Percentiles rank a stretch among this genome's conserved stretches.
phyloP scores from a whole-genome alignment of 306 rosid species.

The Vigna mungo region DNA sequence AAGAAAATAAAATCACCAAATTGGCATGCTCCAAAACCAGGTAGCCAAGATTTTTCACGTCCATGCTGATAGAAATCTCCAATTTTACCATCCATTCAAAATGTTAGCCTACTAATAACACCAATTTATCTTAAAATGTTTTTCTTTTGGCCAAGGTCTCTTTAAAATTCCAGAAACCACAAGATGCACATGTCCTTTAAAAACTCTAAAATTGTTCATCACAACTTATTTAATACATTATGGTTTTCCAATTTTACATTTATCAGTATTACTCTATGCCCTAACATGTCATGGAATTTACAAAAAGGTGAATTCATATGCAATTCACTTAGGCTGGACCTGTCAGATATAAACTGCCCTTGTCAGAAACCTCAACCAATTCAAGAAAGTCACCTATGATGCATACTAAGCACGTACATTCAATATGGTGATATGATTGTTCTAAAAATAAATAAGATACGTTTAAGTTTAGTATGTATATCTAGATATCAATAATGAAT shows the following conservation, averaged over 20 bases:
- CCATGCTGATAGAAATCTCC: slow-evolving; percentile 28
- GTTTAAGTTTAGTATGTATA: too few relatives aligned
- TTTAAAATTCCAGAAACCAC: slow-evolving; percentile 26
- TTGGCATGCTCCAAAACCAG: slow-evolving; percentile 26
- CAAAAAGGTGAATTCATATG: slow-evolving; percentile 19
- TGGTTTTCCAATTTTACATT: neutral
- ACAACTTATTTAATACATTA: neutral
- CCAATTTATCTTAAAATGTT: slow-evolving; percentile 26
- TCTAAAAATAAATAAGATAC: too few relatives aligned
- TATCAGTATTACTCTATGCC: slow-evolving; percentile 7
- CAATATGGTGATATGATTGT: too few relatives aligned
- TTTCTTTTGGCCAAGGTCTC: neutral
- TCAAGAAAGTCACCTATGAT: slow-evolving; percentile 23
- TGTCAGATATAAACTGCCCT: neutral
- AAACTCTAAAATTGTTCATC: slow-evolving; percentile 30
- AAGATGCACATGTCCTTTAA: neutral
- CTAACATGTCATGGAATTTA: slow-evolving; percentile 23
- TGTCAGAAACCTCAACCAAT: slow-evolving; percentile 34
- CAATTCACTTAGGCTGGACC: slow-evolving; percentile 35
- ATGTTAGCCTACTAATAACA: slow-evolving; percentile 26
- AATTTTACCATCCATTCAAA: slow-evolving; percentile 35
- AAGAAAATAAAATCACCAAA: slow-evolving; percentile 20
- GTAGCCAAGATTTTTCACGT: slow-evolving; percentile 28
- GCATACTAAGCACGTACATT: neutral
- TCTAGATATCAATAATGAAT: too few relatives aligned